These are phyloP conservation scores for Parastagonospora avenae DNA, from an alignment of 2,329 filamentous ascomycete genomes.

Conservation along the genomic window DNA sequence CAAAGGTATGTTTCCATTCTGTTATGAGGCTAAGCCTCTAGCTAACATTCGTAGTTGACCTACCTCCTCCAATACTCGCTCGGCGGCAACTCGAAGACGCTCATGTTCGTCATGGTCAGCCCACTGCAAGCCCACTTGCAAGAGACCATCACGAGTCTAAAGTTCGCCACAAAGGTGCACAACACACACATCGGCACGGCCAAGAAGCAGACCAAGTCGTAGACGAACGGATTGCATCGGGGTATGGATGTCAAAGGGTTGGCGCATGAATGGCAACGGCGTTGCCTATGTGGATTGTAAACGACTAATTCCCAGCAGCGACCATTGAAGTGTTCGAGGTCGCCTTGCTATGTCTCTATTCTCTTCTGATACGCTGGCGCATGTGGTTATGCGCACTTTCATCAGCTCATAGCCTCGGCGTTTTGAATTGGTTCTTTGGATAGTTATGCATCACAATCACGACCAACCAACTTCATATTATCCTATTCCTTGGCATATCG, in stretches of 20 bases:
- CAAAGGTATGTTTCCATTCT: constrained; percentile 65
- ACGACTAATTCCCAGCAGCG: constrained; percentile 5
- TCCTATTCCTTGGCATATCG: not conserved
- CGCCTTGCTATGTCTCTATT: constrained; percentile 8
- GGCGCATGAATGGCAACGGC: not conserved
- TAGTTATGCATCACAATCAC: no score
- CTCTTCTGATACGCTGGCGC: not conserved
- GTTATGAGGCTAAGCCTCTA: not conserved
- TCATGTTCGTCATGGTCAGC: constrained; percentile 99
- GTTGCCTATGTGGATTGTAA: not conserved
- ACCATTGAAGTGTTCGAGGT: constrained; percentile 26
- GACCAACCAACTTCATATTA: no score
- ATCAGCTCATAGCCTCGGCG: not conserved
- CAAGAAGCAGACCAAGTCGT: constrained; percentile 71
- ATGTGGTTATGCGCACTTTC: not conserved
- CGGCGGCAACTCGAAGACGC: constrained; percentile 93
- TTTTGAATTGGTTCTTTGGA: not conserved
- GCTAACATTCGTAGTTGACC: constrained; percentile 65
- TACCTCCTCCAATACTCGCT: constrained; percentile 94
- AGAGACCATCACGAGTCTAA: constrained; percentile 91
- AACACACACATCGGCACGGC: constrained; percentile 93
- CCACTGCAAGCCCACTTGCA: constrained; percentile 87
- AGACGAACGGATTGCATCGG: not conserved
- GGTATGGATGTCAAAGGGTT: not conserved
- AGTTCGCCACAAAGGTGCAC: constrained; percentile 94